Evolutionary conservation across 2,329 filamentous ascomycete genomes (phyloP).

Genomic region (Epichloe aotearoae): DNA sequence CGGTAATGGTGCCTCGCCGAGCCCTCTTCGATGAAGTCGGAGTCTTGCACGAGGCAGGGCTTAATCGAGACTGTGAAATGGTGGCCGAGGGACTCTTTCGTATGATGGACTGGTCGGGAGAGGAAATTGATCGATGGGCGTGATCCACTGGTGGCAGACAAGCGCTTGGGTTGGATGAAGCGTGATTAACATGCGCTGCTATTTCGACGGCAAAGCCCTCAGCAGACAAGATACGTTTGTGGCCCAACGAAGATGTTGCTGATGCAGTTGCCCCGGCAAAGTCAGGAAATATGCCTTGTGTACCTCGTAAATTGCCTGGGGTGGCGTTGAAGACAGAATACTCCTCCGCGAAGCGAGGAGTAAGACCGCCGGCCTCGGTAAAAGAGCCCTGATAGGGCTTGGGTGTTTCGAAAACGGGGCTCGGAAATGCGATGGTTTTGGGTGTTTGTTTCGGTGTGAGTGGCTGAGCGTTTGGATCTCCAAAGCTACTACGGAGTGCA

Average conservation of each 20-base stretch:
- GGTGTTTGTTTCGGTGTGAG: constrained; percentile 46
- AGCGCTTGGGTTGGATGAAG: constrained; percentile 38
- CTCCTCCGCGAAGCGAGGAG: constrained; percentile 50
- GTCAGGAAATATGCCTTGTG: constrained; percentile 32
- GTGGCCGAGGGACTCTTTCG: constrained; percentile 17
- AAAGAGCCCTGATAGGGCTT: constrained; percentile 33
- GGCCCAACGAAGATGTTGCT: constrained; percentile 20
- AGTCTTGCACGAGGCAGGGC: constrained; percentile 14
- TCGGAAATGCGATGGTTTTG: constrained; percentile 38
- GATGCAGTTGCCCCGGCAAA: constrained; percentile 25
- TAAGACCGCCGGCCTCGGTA: constrained; percentile 40
- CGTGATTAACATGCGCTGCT: constrained; percentile 49
- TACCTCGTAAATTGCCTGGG: constrained; percentile 41
- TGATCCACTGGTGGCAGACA: constrained; percentile 47
- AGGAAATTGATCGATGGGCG: constrained; percentile 43
- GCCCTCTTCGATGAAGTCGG: constrained; percentile 27
- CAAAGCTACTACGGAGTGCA: constrained; percentile 35
- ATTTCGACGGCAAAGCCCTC: constrained; percentile 37
- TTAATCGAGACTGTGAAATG: constrained; percentile 15
- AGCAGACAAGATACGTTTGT: constrained; percentile 39
- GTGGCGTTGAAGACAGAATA: constrained; percentile 54
- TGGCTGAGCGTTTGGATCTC: constrained; percentile 48
- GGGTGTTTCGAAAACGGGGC: constrained; percentile 44
- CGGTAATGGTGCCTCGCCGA: constrained; percentile 25
- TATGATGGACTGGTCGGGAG: constrained; percentile 31